Conservation (phyloP, 352 stramenopile species). For the Globisporangium sylvaticum region DNA sequence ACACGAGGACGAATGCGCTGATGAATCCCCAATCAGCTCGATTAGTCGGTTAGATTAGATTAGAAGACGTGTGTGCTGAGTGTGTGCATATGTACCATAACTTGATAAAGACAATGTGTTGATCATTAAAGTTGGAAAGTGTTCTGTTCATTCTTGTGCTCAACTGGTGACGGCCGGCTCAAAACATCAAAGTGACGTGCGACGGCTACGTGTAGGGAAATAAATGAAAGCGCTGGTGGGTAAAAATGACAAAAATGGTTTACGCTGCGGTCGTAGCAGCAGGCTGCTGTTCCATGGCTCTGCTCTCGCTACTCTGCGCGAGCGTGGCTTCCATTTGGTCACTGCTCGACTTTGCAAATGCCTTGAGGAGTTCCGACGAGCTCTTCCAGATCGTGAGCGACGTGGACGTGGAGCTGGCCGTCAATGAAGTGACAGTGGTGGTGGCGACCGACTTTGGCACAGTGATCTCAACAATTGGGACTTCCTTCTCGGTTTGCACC, state of each 20-base stretch:
- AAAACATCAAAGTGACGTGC: not conserved
- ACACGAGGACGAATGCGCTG: conserved; percentile 71
- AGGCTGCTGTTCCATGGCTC: not conserved
- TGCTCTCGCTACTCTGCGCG: not conserved
- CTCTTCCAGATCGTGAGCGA: not conserved
- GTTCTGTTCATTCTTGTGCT: not conserved
- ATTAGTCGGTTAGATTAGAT: not conserved
- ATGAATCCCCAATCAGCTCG: conserved; percentile 27
- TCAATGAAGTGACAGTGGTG: not conserved
- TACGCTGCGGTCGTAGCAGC: not conserved
- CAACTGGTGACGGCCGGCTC: not conserved
- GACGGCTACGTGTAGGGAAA: not conserved
- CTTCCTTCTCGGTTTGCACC: not conserved
- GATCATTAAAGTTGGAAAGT: not conserved
- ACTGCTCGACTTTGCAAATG: not conserved
- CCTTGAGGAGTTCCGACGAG: not conserved
- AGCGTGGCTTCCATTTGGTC: conserved; percentile 15
- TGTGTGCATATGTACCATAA: not conserved
- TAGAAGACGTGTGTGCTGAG: not conserved
- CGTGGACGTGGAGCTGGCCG: not conserved
- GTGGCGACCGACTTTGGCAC: not conserved
- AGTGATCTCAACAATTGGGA: not conserved
- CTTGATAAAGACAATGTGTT: not conserved
- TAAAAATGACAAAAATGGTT: not conserved
- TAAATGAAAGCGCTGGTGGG: not conserved